Evolutionary conservation across 83 land plant species (phyloP).

Genomic region (Isoetes engelmannii): DNA sequence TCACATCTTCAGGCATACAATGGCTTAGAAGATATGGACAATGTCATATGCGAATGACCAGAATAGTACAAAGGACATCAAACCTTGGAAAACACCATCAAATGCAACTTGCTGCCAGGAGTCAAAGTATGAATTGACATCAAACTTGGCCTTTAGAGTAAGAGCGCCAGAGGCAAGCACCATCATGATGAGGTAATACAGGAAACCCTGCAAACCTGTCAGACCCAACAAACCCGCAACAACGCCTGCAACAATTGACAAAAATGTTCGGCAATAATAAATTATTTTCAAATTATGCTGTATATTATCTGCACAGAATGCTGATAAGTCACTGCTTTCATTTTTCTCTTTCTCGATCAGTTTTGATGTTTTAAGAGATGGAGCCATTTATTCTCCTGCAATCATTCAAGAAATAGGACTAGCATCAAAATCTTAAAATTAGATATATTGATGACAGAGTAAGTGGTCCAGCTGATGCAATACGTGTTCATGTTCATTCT

Average conservation of each 20-base stretch:
- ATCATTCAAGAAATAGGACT: too few species aligned
- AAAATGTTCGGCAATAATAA: conserved; percentile 39
- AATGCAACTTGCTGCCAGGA: conserved; percentile 1
- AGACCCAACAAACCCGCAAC: background rate
- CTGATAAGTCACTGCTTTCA: conserved; percentile 35
- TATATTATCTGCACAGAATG: conserved; percentile 62
- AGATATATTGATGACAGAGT: too few species aligned
- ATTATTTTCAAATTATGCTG: conserved; percentile 61
- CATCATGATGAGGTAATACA: background rate
- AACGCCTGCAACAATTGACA: background rate
- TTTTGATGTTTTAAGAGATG: background rate
- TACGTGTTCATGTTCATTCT: too few species aligned
- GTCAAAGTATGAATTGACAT: background rate
- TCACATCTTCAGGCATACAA: too few species aligned
- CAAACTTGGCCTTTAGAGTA: background rate
- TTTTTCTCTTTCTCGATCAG: conserved; percentile 30
- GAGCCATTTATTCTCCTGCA: background rate
- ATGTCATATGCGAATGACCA: background rate
- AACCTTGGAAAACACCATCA: background rate
- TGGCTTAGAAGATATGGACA: background rate
- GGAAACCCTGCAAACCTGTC: background rate
- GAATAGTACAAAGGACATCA: background rate
- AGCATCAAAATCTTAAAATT: too few species aligned
- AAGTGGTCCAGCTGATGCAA: too few species aligned
- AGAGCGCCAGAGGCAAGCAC: background rate